phyloP scores from a whole-genome alignment of 1,139 yeast species.

The Yamadazyma atmosphaerica region DNA sequence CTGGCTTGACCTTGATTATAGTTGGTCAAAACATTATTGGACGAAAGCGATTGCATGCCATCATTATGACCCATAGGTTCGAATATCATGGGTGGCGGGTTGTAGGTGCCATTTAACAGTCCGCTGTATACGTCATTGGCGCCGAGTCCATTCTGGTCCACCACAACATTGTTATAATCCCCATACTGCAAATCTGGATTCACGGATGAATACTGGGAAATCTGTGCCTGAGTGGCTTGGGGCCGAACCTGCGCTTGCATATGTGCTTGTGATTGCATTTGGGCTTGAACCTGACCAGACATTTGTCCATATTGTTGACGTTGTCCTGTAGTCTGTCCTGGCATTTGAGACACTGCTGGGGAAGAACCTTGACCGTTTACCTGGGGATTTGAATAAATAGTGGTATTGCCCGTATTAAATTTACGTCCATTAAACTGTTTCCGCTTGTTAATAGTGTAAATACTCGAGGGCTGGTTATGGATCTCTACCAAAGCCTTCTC shows the following conservation, averaged over 20 bases:
- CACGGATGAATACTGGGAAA: neutral
- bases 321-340: too few species aligned
- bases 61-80: conserved; percentile 9
- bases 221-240: neutral
- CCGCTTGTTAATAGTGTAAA: conserved; percentile 10
- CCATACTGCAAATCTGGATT: neutral
- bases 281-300: neutral
- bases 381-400: neutral
- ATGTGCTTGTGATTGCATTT: neutral
- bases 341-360: too few species aligned
- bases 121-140: neutral
- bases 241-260: neutral
- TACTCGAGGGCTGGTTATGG: conserved; percentile 29
- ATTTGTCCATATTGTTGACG: neutral
- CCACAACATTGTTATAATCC: neutral
- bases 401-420: neutral
- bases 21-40: conserved; percentile 3
- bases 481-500: conserved; percentile 32
- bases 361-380: neutral
- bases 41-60: conserved; percentile 2
- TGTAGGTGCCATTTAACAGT: neutral
- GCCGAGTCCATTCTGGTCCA: neutral
- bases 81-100: conserved; percentile 6
- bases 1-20: conserved; percentile 1
- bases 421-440: conserved; percentile 3